Conservation (phyloP, 192 early-diverging fungal species). For the Podila epicladia region DNA sequence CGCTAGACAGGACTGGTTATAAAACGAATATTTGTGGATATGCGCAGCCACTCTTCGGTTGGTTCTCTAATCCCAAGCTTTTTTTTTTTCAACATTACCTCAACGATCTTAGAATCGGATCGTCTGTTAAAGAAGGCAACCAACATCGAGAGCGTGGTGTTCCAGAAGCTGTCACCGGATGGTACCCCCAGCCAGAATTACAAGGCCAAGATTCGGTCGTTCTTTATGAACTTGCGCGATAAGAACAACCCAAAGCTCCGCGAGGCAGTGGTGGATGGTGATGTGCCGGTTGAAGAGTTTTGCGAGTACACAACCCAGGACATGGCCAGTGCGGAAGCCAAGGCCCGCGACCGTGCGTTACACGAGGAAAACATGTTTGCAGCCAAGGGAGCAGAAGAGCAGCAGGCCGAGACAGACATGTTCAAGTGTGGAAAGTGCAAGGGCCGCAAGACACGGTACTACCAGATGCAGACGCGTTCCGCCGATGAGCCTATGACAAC, state of each 20-base stretch:
- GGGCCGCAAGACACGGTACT: conserved; percentile 86
- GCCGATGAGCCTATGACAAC: conserved; percentile 99
- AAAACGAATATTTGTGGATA: too few species aligned
- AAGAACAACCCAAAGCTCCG: conserved; percentile 83
- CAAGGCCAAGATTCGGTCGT: conserved; percentile 77
- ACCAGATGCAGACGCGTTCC: conserved; percentile 96
- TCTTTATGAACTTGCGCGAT: conserved; percentile 80
- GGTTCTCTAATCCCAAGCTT: conserved; percentile 39
- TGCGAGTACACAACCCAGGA: conserved; percentile 71
- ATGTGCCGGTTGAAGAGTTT: conserved; percentile 70
- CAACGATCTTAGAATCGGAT: conserved; percentile 54
- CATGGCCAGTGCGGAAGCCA: conserved; percentile 91
- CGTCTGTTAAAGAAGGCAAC: conserved; percentile 62
- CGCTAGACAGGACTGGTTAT: background rate
- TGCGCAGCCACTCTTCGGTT: conserved; percentile 5
- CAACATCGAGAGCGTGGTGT: conserved; percentile 71
- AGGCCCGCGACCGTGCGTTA: conserved; percentile 74
- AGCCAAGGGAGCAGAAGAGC: conserved; percentile 78
- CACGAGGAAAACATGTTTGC: conserved; percentile 78
- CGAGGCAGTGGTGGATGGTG: conserved; percentile 71
- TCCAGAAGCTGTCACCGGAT: conserved; percentile 56
- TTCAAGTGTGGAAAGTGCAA: conserved; percentile 96
- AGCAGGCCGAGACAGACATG: conserved; percentile 88
- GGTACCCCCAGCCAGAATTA: conserved; percentile 66
- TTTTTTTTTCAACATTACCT: background rate